Conservation (phyloP, 768 basidiomycete species). For the Tricholomella constricta region DNA sequence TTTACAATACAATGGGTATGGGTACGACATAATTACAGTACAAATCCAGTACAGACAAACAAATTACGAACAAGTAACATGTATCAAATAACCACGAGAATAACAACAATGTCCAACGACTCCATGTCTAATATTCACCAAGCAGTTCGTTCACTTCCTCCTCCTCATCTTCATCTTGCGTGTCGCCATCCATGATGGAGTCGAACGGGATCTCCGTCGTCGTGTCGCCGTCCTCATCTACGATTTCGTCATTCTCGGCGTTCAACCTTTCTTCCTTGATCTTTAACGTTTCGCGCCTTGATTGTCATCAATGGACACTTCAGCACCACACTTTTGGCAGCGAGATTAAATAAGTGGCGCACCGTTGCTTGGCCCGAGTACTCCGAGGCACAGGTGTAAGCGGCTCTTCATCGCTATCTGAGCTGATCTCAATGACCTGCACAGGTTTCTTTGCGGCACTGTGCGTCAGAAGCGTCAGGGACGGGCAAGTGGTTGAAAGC, state of each 20-base stretch:
- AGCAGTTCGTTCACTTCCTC: constrained; percentile 55
- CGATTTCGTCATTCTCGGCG: constrained; percentile 41
- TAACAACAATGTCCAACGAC: not conserved
- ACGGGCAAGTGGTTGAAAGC: not conserved
- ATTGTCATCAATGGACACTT: too few relatives aligned
- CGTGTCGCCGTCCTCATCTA: constrained; percentile 29
- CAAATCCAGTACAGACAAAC: too few relatives aligned
- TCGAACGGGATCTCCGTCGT: too few relatives aligned
- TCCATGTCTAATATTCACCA: constrained; percentile 31
- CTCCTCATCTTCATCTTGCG: constrained; percentile 54
- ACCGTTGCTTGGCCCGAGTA: constrained; percentile 18
- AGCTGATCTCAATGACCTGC: constrained; percentile 37
- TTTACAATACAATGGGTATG: too few relatives aligned
- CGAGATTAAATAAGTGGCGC: not conserved
- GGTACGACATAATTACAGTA: too few relatives aligned
- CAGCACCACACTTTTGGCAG: too few relatives aligned
- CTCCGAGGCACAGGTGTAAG: constrained; percentile 18
- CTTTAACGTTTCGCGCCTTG: too few relatives aligned
- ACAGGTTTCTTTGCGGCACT: constrained; percentile 44
- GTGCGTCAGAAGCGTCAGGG: not conserved
- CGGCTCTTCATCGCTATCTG: constrained; percentile 38
- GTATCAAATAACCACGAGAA: too few relatives aligned
- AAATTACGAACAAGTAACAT: too few relatives aligned
- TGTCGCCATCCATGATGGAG: constrained; percentile 56
- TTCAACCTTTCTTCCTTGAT: constrained; percentile 43